Evolutionary conservation across 768 basidiomycete genomes (phyloP), one percentile per base, ranked within the genome.

Genomic region (Mycena amicta): DNA sequence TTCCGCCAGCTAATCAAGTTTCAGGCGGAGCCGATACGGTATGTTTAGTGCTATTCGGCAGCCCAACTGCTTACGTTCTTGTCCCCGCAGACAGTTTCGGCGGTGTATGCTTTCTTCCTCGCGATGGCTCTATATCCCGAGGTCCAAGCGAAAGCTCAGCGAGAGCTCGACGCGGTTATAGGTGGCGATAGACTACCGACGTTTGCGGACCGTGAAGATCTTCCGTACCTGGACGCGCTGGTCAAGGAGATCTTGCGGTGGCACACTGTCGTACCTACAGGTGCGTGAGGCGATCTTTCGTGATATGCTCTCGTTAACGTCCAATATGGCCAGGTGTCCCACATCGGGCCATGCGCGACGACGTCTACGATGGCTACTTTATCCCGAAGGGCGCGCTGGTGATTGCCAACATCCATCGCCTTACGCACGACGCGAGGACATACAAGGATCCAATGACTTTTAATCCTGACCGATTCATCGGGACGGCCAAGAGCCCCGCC

Each of bases 221-320:
- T 88, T 25, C 87, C 87, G 3, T 88, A 85, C 63, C 63, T 84
- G 51, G 80, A 86, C 58, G 87, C 87, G 2, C 75, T 89, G 18
- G 70, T 74, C 1, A 84, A 84, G 62, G 87, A 89, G 69, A 55
- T 64, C 27, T 67, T 77, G 25, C 80, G 81, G 18, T 83, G 82
- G 78, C 76, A 82, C 57, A 69, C 76, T 4, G 78, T 82, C 20
- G 73, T 72, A 23, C 75, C 76, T n/a, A 76, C 75, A 58, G 79
- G 83, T 75, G 52, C 63, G 69, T 15, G 5, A 11, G 60, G 53
- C 45, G 39, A 26, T 47, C 23, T 40, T 18, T 57, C 25, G 60
- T 46, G 43, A 63, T 11, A 26, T 11, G 27, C 26, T 26, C 52
- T 39, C 29, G 16, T 46, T n/a, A 46, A 37, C n/a, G n/a, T n/a